Evolutionary conservation across 495 filamentous ascomycete species (phyloP), one percentile per base, ranked within the genome.

Genomic region (Aspergillus nidulans): DNA sequence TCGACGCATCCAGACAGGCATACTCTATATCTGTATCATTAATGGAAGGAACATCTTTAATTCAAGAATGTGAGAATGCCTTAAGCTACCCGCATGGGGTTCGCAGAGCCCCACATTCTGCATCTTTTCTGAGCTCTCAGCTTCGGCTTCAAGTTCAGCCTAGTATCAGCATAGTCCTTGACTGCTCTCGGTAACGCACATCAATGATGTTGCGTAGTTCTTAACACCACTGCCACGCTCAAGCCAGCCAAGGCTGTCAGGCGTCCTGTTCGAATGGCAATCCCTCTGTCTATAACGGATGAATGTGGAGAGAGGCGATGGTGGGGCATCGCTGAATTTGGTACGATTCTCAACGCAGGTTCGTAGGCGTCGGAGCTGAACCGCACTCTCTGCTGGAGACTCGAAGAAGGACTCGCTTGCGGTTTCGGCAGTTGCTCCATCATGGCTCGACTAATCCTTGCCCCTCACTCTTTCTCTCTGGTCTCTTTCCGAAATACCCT

Each of bases 231-330:
- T 25, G 21, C 15, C 42, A 46, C 24, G 4, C 43, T 8, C n/a
- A 16, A 34, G 45, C 28, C 45, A 34, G 45, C 45, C 15, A 48
- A 48, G 13, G 23, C 10, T 25, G 34, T 34, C 45, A 19, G 25
- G 26, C 45, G 16, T 32, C 9, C 23, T 1, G 19, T n/a, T n/a
- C 25, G 13, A 48, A 7, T 34, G n/a, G 34, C 9, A n/a, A 19
- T 2, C 6, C 3, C 25, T 26, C 30, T 26, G n/a, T n/a, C 25
- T 20, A 13, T 48, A 30, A 25, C n/a, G n/a, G n/a, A n/a, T 48
- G n/a, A 19, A 48, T 48, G 45, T 48, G 45, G 45, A 48, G 45
- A 32, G 45, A 48, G n/a, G 45, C 45, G 13, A n/a, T 7, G 25
- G 45, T 48, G 45, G 45, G 45, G 45, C 45, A 3, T 30, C 9